phyloP scores from a whole-genome alignment of 495 filamentous ascomycete species.

The Aspergillus mulundensis region DNA sequence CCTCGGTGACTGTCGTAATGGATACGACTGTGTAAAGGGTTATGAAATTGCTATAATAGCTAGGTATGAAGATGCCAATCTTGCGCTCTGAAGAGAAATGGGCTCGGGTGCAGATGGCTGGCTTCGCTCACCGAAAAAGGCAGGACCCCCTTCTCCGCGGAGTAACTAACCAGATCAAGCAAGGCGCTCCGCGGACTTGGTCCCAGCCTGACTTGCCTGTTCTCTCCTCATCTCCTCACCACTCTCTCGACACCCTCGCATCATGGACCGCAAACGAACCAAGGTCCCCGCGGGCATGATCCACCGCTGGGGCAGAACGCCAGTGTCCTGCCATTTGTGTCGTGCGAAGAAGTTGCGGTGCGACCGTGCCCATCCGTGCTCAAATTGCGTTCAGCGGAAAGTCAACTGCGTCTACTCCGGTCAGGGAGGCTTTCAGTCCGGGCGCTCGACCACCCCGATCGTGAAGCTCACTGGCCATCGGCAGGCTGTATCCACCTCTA shows the following conservation, averaged over 20 bases:
- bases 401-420: slow-evolving; percentile 18
- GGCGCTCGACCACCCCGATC: not conserved
- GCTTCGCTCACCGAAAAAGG: too few relatives aligned
- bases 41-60: too few relatives aligned
- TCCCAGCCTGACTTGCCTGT: too few relatives aligned
- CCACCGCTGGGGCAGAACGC: slow-evolving; percentile 18
- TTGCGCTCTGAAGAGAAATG: too few relatives aligned
- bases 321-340: slow-evolving; percentile 23
- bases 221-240: too few relatives aligned
- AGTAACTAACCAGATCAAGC: too few relatives aligned
- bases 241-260: not conserved
- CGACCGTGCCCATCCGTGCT: slow-evolving; percentile 27
- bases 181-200: too few relatives aligned
- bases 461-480: not conserved
- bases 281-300: slow-evolving; percentile 13
- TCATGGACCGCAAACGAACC: slow-evolving; percentile 21
- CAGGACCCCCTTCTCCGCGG: too few relatives aligned
- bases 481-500: not conserved
- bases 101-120: too few relatives aligned
- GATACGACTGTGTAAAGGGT: too few relatives aligned
- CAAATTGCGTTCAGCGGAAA: slow-evolving; percentile 23
- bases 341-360: slow-evolving; percentile 28
- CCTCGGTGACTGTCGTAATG: too few relatives aligned
- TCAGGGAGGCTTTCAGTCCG: not conserved
- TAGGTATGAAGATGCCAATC: too few relatives aligned